Evolutionary conservation across 2,329 filamentous ascomycete genomes (phyloP), one percentile per base, ranked within the genome.

Genomic region (Coccinonectria pachysandricola): DNA sequence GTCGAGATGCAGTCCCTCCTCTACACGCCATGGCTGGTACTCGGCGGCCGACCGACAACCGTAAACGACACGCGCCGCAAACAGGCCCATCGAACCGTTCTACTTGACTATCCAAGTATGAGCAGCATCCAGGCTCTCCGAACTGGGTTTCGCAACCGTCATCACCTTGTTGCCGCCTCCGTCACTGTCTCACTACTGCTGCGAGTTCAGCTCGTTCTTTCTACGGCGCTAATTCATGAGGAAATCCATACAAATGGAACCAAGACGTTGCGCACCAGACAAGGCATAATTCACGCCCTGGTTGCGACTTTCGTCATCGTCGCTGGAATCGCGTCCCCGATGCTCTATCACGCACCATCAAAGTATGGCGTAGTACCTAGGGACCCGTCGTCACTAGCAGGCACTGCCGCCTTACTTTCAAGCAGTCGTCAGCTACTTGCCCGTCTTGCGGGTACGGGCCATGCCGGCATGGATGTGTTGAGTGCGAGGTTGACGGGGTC

Each of bases 1-100:
- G 44, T 49, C 16, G 46, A 49, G 34, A 28, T 44, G 18, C 46
- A 49, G 26, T 38, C 46, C 14, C 21, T 44, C 14, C 36, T 45
- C 4, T 49, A 46, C 17, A 48, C 29, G 24, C 46, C 46, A 3
- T 49, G 46, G 46, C 49, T 49, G 13, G 29, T 45, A 15, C 46
- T 49, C 30, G 32, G 48, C 14, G 27, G 29, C 8, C 32, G 36
- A 25, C 44, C 45, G 1, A 29, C 28, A 8, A 42, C 37, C n/a
- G 42, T 40, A 4, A 35, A 43, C 5, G 44, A 48, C 17, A 45
- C 45, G 10, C 37, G 39, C n/a, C 39, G 44, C 11, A 48, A 46
- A 12, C 45, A 48, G 26, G 42, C 42, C 12, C 40, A 36, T 6
- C 38, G 46, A 12, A 46, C 46, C 6, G 31, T 49, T 15, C 24